Percentiles rank a stretch among this genome's conserved stretches.
These are phyloP conservation scores for Sergeia podlipaevii DNA, from an alignment of 208 protist species.

Conservation along the genomic window DNA sequence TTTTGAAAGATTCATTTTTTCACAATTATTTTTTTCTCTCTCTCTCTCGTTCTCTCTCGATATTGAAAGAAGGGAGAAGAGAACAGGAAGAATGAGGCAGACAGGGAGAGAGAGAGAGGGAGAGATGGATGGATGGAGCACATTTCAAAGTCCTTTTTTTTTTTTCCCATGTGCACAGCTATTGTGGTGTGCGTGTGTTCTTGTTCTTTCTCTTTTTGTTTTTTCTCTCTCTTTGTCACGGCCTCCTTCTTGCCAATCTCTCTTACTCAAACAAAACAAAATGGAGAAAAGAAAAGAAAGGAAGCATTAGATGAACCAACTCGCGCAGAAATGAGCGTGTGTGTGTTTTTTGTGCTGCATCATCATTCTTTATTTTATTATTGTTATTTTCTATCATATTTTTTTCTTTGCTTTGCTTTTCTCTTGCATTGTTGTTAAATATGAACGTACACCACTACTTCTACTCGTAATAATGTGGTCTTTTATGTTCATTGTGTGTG, in stretches of 20 bases:
- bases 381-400: not conserved
- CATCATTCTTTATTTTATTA: not conserved
- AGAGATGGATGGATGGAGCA: too few relatives aligned
- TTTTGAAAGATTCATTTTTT: not conserved
- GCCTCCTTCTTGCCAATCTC: not conserved
- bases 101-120: too few relatives aligned
- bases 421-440: not conserved
- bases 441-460: too few relatives aligned
- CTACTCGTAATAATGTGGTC: too few relatives aligned
- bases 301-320: not conserved
- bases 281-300: not conserved
- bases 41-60: constrained; percentile 4
- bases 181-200: too few relatives aligned
- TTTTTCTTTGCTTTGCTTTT: constrained; percentile 3
- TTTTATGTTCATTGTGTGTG: not conserved
- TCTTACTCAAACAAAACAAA: constrained; percentile 1
- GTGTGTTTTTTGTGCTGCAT: not conserved
- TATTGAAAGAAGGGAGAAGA: not conserved
- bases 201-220: too few relatives aligned
- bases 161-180: too few relatives aligned
- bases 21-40: not conserved
- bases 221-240: too few relatives aligned
- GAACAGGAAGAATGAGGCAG: too few relatives aligned
- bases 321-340: not conserved
- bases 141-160: too few relatives aligned